Evolutionary conservation across 495 filamentous ascomycete species (phyloP).

Genomic region (Lindgomyces ingoldianus): DNA sequence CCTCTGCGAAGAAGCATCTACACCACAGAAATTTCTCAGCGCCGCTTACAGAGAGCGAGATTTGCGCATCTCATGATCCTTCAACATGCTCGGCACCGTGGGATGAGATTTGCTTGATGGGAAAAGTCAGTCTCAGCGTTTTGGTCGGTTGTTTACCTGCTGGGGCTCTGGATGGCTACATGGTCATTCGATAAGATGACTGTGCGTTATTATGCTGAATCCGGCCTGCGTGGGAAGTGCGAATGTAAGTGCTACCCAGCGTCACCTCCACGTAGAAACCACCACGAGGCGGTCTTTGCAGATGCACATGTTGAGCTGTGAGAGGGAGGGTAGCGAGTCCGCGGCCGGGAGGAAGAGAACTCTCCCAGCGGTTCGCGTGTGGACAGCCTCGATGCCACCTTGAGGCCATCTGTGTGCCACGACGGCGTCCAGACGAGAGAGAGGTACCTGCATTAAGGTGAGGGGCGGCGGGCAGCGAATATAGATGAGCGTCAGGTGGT

Average conservation of each 20-base stretch:
- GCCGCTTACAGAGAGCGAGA: conserved; percentile 19
- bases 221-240: not conserved
- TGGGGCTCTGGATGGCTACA: not conserved
- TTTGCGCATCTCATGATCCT: conserved; percentile 23
- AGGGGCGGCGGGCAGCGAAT: too few relatives aligned
- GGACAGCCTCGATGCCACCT: conserved; percentile 3
- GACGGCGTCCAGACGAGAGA: not conserved
- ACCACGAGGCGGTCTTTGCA: not conserved
- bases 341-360: conserved; percentile 24
- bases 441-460: conserved; percentile 25
- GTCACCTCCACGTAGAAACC: conserved; percentile 1
- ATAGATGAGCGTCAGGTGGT: conserved; percentile 11
- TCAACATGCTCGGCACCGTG: conserved; percentile 12
- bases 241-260: not conserved
- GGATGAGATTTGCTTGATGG: conserved; percentile 12
- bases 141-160: not conserved
- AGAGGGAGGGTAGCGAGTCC: conserved; percentile 9
- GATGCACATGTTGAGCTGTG: conserved; percentile 13
- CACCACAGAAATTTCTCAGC: conserved; percentile 10
- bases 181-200: conserved; percentile 19
- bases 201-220: conserved; percentile 15
- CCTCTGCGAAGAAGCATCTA: not conserved
- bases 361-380: conserved; percentile 2
- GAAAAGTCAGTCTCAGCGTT: conserved; percentile 23
- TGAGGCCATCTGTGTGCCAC: conserved; percentile 11